phyloP scores from a whole-genome alignment of 192 early-diverging fungal genomes.

The Linnemannia elongata region DNA sequence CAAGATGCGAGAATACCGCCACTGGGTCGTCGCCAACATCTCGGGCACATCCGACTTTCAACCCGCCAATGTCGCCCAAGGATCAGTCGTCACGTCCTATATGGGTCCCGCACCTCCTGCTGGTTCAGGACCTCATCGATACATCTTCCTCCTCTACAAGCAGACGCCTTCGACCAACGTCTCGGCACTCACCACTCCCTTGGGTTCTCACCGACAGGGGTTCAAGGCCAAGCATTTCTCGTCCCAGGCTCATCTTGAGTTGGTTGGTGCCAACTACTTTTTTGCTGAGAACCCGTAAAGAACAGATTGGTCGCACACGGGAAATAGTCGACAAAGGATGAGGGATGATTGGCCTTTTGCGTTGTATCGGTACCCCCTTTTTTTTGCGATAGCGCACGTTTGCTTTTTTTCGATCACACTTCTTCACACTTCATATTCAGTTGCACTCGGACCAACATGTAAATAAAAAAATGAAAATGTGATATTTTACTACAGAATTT shows the following conservation, averaged over 20 bases:
- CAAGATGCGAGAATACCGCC: conserved; percentile 64
- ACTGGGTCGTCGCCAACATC: conserved; percentile 70
- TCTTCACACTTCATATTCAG: background rate
- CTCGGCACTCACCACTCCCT: conserved; percentile 29
- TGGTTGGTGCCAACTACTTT: conserved; percentile 66
- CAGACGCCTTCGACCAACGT: conserved; percentile 53
- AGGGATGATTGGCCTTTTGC: background rate
- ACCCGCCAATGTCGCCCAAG: conserved; percentile 35
- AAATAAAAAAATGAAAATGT: conserved; percentile 2
- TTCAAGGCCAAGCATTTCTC: conserved; percentile 60
- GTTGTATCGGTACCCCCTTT: background rate
- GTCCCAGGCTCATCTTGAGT: conserved; percentile 53
- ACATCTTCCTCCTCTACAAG: conserved; percentile 70
- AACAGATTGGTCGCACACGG: background rate
- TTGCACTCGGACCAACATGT: background rate
- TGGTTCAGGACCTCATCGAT: conserved; percentile 69
- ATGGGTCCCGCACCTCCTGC: conserved; percentile 65
- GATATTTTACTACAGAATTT: background rate
- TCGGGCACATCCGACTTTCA: conserved; percentile 50
- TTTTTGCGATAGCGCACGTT: background rate
- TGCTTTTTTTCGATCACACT: background rate
- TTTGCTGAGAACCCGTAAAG: conserved; percentile 51
- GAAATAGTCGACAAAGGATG: background rate
- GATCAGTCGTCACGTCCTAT: conserved; percentile 53
- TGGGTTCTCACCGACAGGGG: conserved; percentile 14